Evolutionary conservation across 2,329 filamentous ascomycete genomes (phyloP).

Genomic region (Cercospora sp.): DNA sequence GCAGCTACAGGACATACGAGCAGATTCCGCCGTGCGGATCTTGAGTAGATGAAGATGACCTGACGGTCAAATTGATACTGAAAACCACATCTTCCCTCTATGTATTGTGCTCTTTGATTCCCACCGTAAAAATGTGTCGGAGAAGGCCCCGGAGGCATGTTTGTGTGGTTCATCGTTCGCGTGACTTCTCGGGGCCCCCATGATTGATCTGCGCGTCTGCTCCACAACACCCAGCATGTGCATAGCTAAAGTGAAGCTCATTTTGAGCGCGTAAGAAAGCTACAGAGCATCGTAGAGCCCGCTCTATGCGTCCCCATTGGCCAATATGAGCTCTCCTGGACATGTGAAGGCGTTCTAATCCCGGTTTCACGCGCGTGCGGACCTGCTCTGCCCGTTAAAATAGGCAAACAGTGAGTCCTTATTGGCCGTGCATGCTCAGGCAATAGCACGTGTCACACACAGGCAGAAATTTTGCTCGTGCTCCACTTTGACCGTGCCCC

Average conservation of each 20-base stretch:
- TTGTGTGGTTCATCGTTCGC: not conserved
- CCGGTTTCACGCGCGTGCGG: not conserved
- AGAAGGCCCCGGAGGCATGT: not conserved
- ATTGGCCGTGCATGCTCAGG: not conserved
- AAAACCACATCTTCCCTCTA: not conserved
- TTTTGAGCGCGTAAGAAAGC: not conserved
- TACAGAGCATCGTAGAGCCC: not conserved
- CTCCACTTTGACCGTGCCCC: not conserved
- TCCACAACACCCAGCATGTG: not conserved
- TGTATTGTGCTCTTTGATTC: not conserved
- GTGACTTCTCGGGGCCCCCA: not conserved
- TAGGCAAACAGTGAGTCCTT: not conserved
- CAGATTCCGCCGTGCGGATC: not conserved
- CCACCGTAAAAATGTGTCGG: not conserved
- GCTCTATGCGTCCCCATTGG: not conserved
- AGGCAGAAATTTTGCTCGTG: not conserved
- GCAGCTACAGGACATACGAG: not conserved
- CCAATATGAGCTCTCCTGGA: not conserved
- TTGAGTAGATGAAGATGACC: not conserved
- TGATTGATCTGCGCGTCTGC: not conserved
- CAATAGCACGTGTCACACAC: not conserved
- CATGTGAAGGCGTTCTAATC: not conserved
- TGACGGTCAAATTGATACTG: not conserved
- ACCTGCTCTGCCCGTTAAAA: not conserved
- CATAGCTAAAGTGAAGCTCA: not conserved